Evolutionary conservation across 495 filamentous ascomycete genomes (phyloP).

Genomic region (Hamigera avellanea): DNA sequence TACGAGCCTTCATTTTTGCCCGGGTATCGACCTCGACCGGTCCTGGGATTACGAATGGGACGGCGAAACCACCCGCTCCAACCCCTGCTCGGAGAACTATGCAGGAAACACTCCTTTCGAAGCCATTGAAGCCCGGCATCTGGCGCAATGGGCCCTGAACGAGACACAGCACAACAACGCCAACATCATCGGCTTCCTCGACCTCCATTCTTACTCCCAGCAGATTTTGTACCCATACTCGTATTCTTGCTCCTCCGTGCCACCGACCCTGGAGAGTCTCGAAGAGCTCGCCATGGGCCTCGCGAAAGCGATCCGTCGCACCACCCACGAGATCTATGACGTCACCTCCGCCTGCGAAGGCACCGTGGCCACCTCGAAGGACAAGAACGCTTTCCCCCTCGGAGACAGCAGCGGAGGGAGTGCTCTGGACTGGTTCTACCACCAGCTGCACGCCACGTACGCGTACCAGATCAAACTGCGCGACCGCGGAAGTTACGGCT

Average conservation of each 20-base stretch:
- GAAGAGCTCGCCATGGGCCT: slow-evolving; percentile 81
- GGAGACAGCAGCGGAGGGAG: slow-evolving; percentile 56
- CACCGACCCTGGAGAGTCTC: slow-evolving; percentile 81
- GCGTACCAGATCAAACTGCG: slow-evolving; percentile 92
- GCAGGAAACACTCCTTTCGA: slow-evolving; percentile 78
- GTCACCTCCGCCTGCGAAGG: slow-evolving; percentile 85
- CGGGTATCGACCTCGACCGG: slow-evolving; percentile 81
- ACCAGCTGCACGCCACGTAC: slow-evolving; percentile 68
- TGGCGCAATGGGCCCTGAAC: slow-evolving; percentile 81
- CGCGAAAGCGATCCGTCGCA: slow-evolving; percentile 76
- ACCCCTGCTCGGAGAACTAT: slow-evolving; percentile 89
- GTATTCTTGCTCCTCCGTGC: slow-evolving; percentile 63
- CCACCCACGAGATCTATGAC: slow-evolving; percentile 63
- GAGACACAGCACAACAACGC: slow-evolving; percentile 60
- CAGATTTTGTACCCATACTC: slow-evolving; percentile 90
- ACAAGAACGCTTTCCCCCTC: slow-evolving; percentile 42
- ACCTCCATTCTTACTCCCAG: slow-evolving; percentile 93
- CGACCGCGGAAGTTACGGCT: slow-evolving; percentile 91
- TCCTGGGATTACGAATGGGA: slow-evolving; percentile 81
- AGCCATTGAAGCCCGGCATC: slow-evolving; percentile 58
- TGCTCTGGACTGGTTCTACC: slow-evolving; percentile 93
- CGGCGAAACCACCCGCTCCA: slow-evolving; percentile 48
- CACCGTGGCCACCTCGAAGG: slow-evolving; percentile 31
- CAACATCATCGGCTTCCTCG: slow-evolving; percentile 70
- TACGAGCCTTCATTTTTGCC: slow-evolving; percentile 73